Conservation (phyloP, 2,329 filamentous ascomycete genomes). For the Macrophomina phaseolina region DNA sequence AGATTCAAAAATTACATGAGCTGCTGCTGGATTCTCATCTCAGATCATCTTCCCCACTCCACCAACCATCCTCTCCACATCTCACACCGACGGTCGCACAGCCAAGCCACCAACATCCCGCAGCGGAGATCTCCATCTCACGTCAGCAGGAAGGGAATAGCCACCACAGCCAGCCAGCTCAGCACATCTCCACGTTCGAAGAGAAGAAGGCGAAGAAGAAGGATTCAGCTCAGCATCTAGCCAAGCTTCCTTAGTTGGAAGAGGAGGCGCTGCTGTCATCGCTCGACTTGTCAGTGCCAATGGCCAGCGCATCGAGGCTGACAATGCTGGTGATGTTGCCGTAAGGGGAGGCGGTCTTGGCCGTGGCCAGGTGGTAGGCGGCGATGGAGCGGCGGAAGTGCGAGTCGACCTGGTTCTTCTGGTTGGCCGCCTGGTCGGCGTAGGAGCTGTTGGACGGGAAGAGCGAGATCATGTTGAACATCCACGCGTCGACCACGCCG, state of each 20-base stretch:
- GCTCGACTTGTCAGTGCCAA: not conserved
- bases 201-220: not conserved
- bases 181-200: not conserved
- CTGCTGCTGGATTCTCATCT: too few relatives aligned
- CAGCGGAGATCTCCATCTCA: not conserved
- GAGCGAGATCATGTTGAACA: constrained; percentile 28
- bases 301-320: constrained; percentile 5
- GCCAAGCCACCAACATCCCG: not conserved
- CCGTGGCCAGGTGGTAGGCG: constrained; percentile 27
- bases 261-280: not conserved
- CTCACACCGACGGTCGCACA: not conserved
- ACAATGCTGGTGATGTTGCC: constrained; percentile 24
- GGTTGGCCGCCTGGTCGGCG: constrained; percentile 25
- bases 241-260: not conserved
- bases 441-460: constrained; percentile 28
- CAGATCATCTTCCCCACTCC: too few relatives aligned
- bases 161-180: not conserved
- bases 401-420: constrained; percentile 29
- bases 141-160: not conserved
- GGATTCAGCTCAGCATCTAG: not conserved
- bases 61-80: not conserved
- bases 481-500: constrained; percentile 27
- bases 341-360: constrained; percentile 24
- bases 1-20: too few relatives aligned
- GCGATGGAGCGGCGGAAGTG: constrained; percentile 26